These are phyloP conservation scores for Draba incana DNA, from an alignment of 345 rosid genomes.

Conservation along the genomic window DNA sequence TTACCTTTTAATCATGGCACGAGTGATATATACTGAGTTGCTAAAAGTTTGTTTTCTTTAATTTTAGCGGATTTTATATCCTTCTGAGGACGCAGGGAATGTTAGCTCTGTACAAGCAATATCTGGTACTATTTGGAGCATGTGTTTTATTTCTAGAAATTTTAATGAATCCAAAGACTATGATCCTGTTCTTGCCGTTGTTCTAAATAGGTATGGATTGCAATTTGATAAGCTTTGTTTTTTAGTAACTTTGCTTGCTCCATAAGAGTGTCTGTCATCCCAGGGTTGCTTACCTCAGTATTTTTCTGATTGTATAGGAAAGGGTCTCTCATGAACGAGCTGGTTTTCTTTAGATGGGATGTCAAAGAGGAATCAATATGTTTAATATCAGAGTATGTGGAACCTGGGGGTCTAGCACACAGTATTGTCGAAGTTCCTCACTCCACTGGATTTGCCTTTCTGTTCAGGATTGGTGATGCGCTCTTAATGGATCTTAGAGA, in stretches of 20 bases:
- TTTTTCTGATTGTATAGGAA: constrained; percentile 60
- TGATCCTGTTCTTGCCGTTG: constrained; percentile 81
- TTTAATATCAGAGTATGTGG: constrained; percentile 59
- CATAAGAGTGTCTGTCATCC: constrained; percentile 31
- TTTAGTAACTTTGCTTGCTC: constrained; percentile 14
- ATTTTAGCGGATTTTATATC: constrained; percentile 74
- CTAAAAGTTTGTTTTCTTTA: constrained; percentile 30
- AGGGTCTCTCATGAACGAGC: constrained; percentile 64
- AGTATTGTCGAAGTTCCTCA: constrained; percentile 83
- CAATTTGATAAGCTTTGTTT: constrained; percentile 39
- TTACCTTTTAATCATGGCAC: constrained; percentile 12
- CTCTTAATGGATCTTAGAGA: constrained; percentile 97
- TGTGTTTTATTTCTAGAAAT: constrained; percentile 83
- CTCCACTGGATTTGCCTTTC: constrained; percentile 83
- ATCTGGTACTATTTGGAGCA: constrained; percentile 96
- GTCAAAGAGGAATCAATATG: constrained; percentile 54
- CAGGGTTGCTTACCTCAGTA: constrained; percentile 35
- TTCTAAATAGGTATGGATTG: constrained; percentile 78
- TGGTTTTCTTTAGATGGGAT: constrained; percentile 75
- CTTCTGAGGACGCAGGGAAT: constrained; percentile 65
- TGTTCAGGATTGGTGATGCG: constrained; percentile 90
- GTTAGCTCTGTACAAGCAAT: constrained; percentile 46
- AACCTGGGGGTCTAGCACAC: constrained; percentile 83
- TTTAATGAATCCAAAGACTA: constrained; percentile 59
- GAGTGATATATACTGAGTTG: constrained; percentile 8